Base-by-base conservation (phyloP, 495 filamentous ascomycete genomes). In the Xylaria grammica region DNA sequence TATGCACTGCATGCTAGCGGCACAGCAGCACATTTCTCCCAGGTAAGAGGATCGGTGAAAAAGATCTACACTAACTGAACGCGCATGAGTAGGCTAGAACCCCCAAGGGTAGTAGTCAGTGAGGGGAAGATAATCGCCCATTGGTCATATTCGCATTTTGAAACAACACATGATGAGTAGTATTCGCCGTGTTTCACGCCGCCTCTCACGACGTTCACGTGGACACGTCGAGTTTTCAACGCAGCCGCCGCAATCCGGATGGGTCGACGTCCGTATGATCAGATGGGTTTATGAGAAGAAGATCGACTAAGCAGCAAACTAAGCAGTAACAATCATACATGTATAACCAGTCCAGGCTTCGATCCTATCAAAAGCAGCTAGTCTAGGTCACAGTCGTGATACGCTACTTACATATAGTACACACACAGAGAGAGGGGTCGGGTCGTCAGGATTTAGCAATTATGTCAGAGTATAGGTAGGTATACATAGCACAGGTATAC, bases 1-100 rank as follows among this genome's bases (percentile, higher is more conserved):
- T 20, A 50, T 42, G 42, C 32, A n/a, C 62, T 51, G 62, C 62
- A 64, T 44, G 53, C 58, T 45, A 1, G 52, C 15, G 62, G 62
- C 53, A 54, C 62, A 49, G 62, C 62, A n/a, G 44, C 24, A 32
- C 32, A 58, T 58, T 49, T 46, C 11, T 29, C 8, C 32, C n/a
- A 64, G 24, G 40, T 26, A 42, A 34, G 36, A 44, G 30, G 38
- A 57, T 54, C 38, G 40, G 49, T 36, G n/a, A 11, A 2, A 32
- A 48, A 29, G 42, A 38, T 52, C 48, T 54, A 52, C 34, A 19
- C 32, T n/a, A 54, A 46, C 27, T 46, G 26, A 38, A 20, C 36
- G 53, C 19, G 60, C 36, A 27, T 34, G 49, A 54, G 17, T 52
- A 8, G 27, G 24, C 27, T 19, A 59, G 27, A 44, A 32, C n/a